Conservation (phyloP, 768 basidiomycete species). For the Kwoniella sp. region DNA sequence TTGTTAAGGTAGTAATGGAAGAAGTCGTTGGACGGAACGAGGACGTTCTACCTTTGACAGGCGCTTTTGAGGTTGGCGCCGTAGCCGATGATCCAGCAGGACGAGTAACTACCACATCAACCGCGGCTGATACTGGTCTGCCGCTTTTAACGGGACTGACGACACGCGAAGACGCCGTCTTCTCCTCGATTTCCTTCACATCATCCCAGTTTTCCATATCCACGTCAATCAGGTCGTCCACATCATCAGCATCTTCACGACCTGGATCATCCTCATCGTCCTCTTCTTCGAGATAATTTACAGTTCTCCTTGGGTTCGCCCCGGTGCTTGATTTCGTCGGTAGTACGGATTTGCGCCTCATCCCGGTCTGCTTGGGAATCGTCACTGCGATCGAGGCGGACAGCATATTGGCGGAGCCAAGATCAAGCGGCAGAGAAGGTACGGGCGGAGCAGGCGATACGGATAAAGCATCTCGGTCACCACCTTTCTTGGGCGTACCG, state of each 20-base stretch:
- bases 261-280: slow-evolving; percentile 11
- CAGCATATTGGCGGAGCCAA: not conserved
- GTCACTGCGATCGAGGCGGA: not conserved
- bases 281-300: slow-evolving; percentile 2
- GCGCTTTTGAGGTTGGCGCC: not conserved
- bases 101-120: not conserved
- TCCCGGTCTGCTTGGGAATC: slow-evolving; percentile 1
- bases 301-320: not conserved
- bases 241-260: slow-evolving; percentile 16
- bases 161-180: slow-evolving; percentile 1
- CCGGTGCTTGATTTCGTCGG: slow-evolving; percentile 16
- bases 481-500: slow-evolving; percentile 5
- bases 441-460: slow-evolving; percentile 10
- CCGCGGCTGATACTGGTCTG: not conserved
- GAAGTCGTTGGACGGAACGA: slow-evolving; percentile 7
- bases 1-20: not conserved
- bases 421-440: not conserved
- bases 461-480: not conserved
- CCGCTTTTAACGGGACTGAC: slow-evolving; percentile 8
- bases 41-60: not conserved
- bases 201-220: slow-evolving; percentile 3
- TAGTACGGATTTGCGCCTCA: slow-evolving; percentile 39
- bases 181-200: slow-evolving; percentile 1
- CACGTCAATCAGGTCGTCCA: slow-evolving; percentile 18
- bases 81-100: not conserved